Percentiles rank a stretch among this genome's conserved stretches.
Conservation (phyloP, 768 basidiomycete genomes). For the Lanmaoa pseudosensibilis region DNA sequence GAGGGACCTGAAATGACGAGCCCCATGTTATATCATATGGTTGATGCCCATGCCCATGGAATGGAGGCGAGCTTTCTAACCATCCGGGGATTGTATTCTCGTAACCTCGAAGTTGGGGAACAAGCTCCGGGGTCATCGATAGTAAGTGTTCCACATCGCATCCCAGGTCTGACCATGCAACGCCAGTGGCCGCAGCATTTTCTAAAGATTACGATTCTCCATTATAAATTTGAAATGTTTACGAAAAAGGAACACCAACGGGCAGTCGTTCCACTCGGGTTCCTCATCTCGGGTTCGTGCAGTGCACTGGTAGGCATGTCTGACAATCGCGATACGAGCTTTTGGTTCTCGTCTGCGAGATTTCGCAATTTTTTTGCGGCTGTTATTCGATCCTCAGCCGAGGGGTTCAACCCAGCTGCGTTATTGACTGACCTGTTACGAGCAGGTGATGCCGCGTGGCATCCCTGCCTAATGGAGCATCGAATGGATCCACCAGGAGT, state of each 20-base stretch:
- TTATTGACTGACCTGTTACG: conserved; percentile 19
- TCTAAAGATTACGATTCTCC: conserved; percentile 1
- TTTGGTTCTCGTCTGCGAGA: conserved; percentile 27
- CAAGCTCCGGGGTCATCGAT: not conserved
- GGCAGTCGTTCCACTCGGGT: not conserved
- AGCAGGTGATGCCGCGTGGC: conserved; percentile 33
- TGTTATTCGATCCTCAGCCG: conserved; percentile 6
- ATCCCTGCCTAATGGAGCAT: conserved; percentile 24
- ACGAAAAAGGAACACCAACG: conserved; percentile 12
- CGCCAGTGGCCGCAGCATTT: conserved; percentile 1
- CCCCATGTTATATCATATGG: conserved; percentile 5
- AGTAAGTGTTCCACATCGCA: conserved; percentile 5
- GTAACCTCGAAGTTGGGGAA: conserved; percentile 3
- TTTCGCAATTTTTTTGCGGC: conserved; percentile 52
- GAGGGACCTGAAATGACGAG: not conserved
- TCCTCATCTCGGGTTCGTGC: not conserved
- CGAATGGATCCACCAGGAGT: conserved; percentile 26
- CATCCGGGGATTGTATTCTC: conserved; percentile 5
- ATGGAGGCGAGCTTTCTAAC: conserved; percentile 2
- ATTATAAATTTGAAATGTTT: not conserved
- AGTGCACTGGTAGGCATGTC: not conserved
- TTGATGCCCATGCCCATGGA: conserved; percentile 1
- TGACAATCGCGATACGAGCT: conserved; percentile 15
- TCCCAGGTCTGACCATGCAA: conserved; percentile 8
- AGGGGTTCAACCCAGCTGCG: not conserved